Base-by-base conservation (phyloP, 805 yeast genomes). In the Candida oleophila region DNA sequence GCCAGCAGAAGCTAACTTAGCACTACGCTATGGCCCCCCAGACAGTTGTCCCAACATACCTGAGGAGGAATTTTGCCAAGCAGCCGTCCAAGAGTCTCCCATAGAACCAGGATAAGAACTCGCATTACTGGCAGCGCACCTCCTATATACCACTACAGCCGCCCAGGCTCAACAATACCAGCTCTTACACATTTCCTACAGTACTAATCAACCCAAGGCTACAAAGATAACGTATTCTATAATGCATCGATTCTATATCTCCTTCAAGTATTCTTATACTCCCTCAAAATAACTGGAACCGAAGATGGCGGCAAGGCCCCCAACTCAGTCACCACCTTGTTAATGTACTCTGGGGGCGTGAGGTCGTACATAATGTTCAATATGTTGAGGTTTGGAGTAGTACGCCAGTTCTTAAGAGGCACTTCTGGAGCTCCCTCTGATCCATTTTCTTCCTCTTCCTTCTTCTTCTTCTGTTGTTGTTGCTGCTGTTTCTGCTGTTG, bases 281-380 rank as follows among this genome's bases (percentile, higher is more conserved):
- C 99, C 68, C 98, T 81, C 57, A 94, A 73, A 50, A 94, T 89
- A 42, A 94, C 98, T 22, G 99, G 99, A 48, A 94, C 98, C 1
- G 98, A 89, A n/a, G 96, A 87, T 38, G 99, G 96, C 9, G 99
- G 99, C 55, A 94, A 76, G 2, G 96, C 89, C 22, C 99, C 99
- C 53, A 92, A 82, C 65, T 94, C 99, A 1, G 98, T 94, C 45
- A 94, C 89, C 49, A 94, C 89, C 71, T 94, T 94, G 64, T 92
- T 91, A 58, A 94, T 89, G 60, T 87, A 88, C 55, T 85, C 88
- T 12, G 96, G 96, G 32, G 97, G 97, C 1, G 98, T 92, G 56
- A 94, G 76, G 67, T 94, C 99, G 65, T 89, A 94, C 78, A 94
- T 78, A 53, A 94, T 83, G 60, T 89, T 89, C 59, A 91, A 80